Percentiles rank a stretch among this genome's conserved stretches.
phyloP scores from a whole-genome alignment of 2,329 filamentous ascomycete species.

The Aurifilum marmelostoma region DNA sequence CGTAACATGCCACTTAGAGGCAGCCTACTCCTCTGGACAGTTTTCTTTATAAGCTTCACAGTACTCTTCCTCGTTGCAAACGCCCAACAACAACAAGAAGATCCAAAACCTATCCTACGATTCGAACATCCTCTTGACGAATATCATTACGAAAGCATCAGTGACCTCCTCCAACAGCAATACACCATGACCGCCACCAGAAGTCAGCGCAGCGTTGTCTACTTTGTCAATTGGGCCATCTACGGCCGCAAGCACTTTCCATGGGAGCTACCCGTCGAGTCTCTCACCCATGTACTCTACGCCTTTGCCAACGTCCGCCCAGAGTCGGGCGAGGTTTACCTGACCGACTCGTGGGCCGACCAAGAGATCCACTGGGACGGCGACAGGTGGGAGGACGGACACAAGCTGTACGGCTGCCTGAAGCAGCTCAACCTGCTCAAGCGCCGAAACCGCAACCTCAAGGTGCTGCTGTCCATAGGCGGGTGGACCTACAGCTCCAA shows the following conservation, averaged over 20 bases:
- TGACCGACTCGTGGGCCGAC: conserved; percentile 68
- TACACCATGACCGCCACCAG: conserved; percentile 43
- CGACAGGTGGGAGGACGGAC: conserved; percentile 76
- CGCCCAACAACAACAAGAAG: conserved; percentile 9
- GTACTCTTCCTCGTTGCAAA: conserved; percentile 14
- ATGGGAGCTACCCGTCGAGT: conserved; percentile 77
- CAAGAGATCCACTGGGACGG: conserved; percentile 74
- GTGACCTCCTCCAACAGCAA: conserved; percentile 9
- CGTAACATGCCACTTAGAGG: conserved; percentile 25
- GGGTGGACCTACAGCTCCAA: conserved; percentile 92
- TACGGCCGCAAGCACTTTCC: conserved; percentile 86
- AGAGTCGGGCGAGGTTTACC: conserved; percentile 76
- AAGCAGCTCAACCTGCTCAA: conserved; percentile 90
- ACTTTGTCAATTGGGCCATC: conserved; percentile 83
- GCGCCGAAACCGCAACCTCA: conserved; percentile 77
- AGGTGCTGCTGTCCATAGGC: conserved; percentile 83
- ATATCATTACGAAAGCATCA: conserved; percentile 18
- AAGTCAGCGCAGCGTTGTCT: conserved; percentile 69
- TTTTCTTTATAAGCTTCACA: conserved; percentile 24
- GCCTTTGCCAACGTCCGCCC: conserved; percentile 84
- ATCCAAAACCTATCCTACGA: conserved; percentile 16
- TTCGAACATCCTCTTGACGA: conserved; percentile 23
- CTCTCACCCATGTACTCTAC: conserved; percentile 88
- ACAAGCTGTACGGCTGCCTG: conserved; percentile 84
- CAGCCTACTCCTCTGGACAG: conserved; percentile 19